phyloP scores from a whole-genome alignment of 495 filamentous ascomycete species.

The Platismatia glauca region DNA sequence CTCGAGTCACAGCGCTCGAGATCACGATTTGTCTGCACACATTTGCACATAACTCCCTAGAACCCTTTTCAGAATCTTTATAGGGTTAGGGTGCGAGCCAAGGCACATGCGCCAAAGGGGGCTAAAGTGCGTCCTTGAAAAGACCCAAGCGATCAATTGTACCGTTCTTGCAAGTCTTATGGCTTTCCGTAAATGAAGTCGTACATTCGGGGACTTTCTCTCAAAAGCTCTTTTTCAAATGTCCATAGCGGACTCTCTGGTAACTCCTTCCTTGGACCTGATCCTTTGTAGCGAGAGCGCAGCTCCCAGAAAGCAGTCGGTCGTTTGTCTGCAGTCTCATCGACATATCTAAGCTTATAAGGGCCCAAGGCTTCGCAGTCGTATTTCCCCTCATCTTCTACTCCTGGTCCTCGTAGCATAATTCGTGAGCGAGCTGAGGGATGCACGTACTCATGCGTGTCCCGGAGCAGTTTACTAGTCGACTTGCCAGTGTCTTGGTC shows the following conservation, averaged over 20 bases:
- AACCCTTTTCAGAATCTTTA: background rate
- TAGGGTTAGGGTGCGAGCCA: background rate
- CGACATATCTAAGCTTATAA: conserved; percentile 20
- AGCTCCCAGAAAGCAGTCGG: conserved; percentile 22
- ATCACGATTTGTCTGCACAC: background rate
- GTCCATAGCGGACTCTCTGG: conserved; percentile 19
- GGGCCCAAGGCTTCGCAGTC: conserved; percentile 19
- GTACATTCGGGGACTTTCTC: conserved; percentile 14
- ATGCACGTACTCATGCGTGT: conserved; percentile 27
- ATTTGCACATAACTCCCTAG: background rate
- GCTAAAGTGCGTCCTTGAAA: background rate
- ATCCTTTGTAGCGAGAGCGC: conserved; percentile 14
- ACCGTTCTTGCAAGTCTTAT: background rate
- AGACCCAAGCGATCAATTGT: background rate
- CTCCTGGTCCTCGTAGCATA: conserved; percentile 17
- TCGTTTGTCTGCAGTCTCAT: conserved; percentile 17
- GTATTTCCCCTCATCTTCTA: conserved; percentile 22
- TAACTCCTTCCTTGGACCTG: conserved; percentile 12
- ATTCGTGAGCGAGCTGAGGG: conserved; percentile 21
- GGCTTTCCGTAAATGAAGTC: conserved; percentile 16
- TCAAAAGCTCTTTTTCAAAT: conserved; percentile 17
- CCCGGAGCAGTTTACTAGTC: conserved; percentile 12
- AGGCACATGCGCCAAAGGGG: background rate
- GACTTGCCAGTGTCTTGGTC: conserved; percentile 18
- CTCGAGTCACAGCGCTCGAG: background rate